phyloP scores from a whole-genome alignment of 768 basidiomycete species.

The Calocera viscosa region DNA sequence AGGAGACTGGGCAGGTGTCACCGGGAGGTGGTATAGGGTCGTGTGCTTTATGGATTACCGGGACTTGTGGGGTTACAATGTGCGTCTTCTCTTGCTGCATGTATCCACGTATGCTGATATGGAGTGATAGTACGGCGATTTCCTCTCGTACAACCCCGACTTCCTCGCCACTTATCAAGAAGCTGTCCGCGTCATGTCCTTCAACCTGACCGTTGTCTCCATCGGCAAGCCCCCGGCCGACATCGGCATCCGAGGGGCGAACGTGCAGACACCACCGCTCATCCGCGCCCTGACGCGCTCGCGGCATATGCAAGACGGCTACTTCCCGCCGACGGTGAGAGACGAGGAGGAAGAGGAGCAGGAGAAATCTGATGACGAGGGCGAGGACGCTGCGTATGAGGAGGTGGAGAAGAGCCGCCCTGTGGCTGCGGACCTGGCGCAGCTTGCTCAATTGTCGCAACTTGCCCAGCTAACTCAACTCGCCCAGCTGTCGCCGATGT shows the following conservation, averaged over 20 bases:
- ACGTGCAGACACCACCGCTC: not conserved
- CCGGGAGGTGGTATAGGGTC: constrained; percentile 61
- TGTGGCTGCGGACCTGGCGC: not conserved
- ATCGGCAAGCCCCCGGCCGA: not conserved
- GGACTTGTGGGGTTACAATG: constrained; percentile 16
- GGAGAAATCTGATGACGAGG: not conserved
- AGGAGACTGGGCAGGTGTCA: constrained; percentile 60
- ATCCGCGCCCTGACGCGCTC: not conserved
- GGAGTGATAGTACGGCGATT: not conserved
- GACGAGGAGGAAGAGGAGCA: not conserved
- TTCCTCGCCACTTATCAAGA: constrained; percentile 40
- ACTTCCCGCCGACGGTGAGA: not conserved
- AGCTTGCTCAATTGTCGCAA: not conserved
- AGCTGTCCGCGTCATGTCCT: constrained; percentile 49
- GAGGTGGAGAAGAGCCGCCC: not conserved
- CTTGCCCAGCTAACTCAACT: not conserved
- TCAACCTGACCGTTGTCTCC: constrained; percentile 30
- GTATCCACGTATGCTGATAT: not conserved
- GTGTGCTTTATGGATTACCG: constrained; percentile 72
- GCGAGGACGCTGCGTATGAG: not conserved
- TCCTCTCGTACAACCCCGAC: not conserved
- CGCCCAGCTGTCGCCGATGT: not conserved
- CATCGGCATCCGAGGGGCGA: not conserved
- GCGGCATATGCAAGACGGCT: not conserved
- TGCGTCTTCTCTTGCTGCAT: constrained; percentile 1